These are phyloP conservation scores for Quercus aquifolioides DNA, from an alignment of 306 rosid genomes.

Conservation along the genomic window DNA sequence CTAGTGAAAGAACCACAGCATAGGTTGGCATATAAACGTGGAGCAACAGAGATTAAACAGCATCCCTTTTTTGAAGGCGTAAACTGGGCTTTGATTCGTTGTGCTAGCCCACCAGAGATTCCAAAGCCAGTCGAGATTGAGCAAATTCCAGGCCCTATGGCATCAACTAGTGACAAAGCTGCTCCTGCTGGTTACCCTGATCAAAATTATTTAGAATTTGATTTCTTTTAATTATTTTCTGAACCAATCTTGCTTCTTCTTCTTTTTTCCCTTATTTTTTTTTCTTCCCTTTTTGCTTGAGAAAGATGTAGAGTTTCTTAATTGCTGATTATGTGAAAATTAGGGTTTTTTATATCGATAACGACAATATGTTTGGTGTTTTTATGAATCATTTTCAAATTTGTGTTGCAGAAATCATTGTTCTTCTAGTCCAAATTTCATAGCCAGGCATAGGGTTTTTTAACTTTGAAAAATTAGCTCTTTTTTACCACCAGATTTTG, in stretches of 20 bases:
- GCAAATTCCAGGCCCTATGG: constrained; percentile 29
- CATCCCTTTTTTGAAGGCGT: constrained; percentile 55
- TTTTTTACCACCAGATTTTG: too few relatives aligned
- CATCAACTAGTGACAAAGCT: constrained; percentile 27
- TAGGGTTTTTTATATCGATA: constrained; percentile 5
- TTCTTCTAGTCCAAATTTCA: background rate
- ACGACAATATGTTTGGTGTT: constrained; percentile 29
- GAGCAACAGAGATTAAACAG: constrained; percentile 55
- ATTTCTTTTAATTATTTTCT: constrained; percentile 44
- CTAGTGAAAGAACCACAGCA: constrained; percentile 54
- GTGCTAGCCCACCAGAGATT: constrained; percentile 57
- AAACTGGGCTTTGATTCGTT: constrained; percentile 53
- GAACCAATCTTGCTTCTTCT: constrained; percentile 20
- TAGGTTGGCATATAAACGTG: constrained; percentile 49
- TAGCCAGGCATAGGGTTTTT: too few relatives aligned
- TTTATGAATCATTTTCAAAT: constrained; percentile 24
- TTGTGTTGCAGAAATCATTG: constrained; percentile 23
- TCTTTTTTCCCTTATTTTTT: background rate
- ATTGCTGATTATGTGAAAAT: constrained; percentile 27
- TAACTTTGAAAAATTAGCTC: too few relatives aligned
- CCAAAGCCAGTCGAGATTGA: constrained; percentile 48
- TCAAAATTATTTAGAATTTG: constrained; percentile 48
- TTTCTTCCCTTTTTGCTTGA: constrained; percentile 10
- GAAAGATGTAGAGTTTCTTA: constrained; percentile 33
- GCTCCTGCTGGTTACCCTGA: constrained; percentile 29